These are phyloP conservation scores for Suhomyces canberraensis DNA, from an alignment of 805 yeast genomes.

Conservation along the genomic window DNA sequence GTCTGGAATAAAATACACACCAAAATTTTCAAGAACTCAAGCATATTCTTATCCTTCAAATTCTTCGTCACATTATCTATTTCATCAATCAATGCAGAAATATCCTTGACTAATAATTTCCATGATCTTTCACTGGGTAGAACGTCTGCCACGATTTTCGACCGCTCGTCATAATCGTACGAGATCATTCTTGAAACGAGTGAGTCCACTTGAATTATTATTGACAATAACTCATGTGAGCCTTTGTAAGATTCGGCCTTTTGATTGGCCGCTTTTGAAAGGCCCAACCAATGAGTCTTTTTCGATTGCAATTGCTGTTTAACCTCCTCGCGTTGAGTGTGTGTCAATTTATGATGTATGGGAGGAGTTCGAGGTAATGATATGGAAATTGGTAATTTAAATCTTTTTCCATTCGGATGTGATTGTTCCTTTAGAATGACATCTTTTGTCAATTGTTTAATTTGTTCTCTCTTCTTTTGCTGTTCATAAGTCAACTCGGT, in stretches of 20 bases:
- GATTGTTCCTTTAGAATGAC: conserved; percentile 12
- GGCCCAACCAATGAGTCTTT: conserved; percentile 32
- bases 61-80: conserved; percentile 5
- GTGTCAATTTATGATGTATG: conserved; percentile 2
- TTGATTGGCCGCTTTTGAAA: conserved; percentile 37
- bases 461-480: conserved; percentile 15
- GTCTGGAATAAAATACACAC: conserved; percentile 28
- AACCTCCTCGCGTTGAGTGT: conserved; percentile 10
- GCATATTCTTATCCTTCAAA: conserved; percentile 12
- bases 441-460: conserved; percentile 19
- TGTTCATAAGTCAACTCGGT: conserved; percentile 6
- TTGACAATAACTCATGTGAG: conserved; percentile 22
- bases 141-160: conserved; percentile 19
- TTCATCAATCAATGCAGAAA: conserved; percentile 19
- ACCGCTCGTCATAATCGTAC: conserved; percentile 36
- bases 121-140: conserved; percentile 28
- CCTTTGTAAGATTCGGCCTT: conserved; percentile 31
- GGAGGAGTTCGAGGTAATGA: conserved; percentile 1
- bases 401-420: conserved; percentile 7
- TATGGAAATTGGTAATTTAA: conserved; percentile 1
- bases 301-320: conserved; percentile 17
- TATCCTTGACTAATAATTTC: conserved; percentile 31
- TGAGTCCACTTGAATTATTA: conserved; percentile 35
- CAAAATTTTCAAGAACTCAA: conserved; percentile 18
- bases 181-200: conserved; percentile 34